phyloP scores from a whole-genome alignment of 2,329 filamentous ascomycete genomes.

The Aureobasidium sp. region DNA sequence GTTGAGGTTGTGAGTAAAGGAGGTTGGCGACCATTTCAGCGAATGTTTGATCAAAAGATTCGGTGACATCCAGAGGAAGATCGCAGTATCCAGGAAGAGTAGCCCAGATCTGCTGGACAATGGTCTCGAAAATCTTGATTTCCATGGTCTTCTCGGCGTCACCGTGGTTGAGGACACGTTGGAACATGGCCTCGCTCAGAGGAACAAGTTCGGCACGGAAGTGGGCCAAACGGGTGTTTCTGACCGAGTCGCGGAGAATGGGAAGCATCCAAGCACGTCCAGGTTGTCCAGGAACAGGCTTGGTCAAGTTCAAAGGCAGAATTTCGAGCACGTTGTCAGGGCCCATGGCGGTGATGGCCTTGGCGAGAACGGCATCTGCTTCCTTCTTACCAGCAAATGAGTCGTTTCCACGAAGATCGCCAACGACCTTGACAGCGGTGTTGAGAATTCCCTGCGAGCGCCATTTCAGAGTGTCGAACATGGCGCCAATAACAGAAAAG shows the following conservation, averaged over 20 bases:
- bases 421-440: constrained; percentile 69
- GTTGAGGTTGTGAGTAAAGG: constrained; percentile 82
- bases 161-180: constrained; percentile 77
- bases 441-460: constrained; percentile 70
- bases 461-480: constrained; percentile 85
- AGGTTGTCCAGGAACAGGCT: constrained; percentile 67
- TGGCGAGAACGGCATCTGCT: constrained; percentile 81
- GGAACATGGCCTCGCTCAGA: constrained; percentile 82
- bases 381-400: constrained; percentile 92
- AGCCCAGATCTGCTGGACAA: constrained; percentile 94
- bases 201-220: constrained; percentile 84
- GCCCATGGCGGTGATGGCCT: constrained; percentile 83
- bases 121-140: constrained; percentile 93
- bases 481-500: constrained; percentile 77
- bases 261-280: constrained; percentile 94
- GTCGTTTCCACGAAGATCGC: constrained; percentile 79
- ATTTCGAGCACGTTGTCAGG: constrained; percentile 75
- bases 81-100: constrained; percentile 92
- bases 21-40: constrained; percentile 87
- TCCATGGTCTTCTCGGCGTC: constrained; percentile 85
- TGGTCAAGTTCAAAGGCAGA: constrained; percentile 77
- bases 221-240: constrained; percentile 78
- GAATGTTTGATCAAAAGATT: constrained; percentile 74
- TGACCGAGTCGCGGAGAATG: constrained; percentile 78
- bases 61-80: constrained; percentile 64